Conservation (phyloP, 805 yeast genomes). For the Spathaspora passalidarum region DNA sequence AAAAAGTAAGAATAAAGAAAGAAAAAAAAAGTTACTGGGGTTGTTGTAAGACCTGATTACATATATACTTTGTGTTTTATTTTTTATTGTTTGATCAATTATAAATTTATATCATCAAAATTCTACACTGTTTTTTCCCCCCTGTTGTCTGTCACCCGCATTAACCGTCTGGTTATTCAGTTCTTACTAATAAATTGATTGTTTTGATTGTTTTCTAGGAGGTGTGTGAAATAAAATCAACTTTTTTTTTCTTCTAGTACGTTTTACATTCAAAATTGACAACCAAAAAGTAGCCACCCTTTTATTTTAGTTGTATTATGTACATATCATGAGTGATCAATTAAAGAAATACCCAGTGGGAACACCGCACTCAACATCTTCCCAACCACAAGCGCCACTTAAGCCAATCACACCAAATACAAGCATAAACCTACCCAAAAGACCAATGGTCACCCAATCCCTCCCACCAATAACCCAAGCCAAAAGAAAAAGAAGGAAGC, state of each 20-base stretch:
- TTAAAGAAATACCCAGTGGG: not conserved
- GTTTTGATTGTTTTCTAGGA: not conserved
- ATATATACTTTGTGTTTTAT: not conserved
- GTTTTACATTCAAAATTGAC: no score
- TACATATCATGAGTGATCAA: constrained; percentile 1
- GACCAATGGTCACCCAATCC: not conserved
- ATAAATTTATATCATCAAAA: not conserved
- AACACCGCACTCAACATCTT: not conserved
- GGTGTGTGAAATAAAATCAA: not conserved
- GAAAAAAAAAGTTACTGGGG: not conserved
- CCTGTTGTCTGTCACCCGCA: no score
- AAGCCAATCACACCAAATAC: not conserved
- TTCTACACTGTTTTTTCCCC: not conserved
- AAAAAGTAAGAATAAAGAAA: no score
- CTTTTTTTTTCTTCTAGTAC: not conserved
- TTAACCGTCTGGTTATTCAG: not conserved
- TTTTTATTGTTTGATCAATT: not conserved
- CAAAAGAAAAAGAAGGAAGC: constrained; percentile 25
- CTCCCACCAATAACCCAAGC: constrained; percentile 9
- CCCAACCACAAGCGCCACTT: not conserved
- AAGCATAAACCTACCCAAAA: not conserved
- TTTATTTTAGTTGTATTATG: no score
- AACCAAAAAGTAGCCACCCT: no score
- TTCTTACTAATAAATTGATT: not conserved
- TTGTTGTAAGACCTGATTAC: not conserved